These are phyloP conservation scores for Saccharomycopsis fibuligera DNA, from an alignment of 805 yeast species.

Conservation along the genomic window DNA sequence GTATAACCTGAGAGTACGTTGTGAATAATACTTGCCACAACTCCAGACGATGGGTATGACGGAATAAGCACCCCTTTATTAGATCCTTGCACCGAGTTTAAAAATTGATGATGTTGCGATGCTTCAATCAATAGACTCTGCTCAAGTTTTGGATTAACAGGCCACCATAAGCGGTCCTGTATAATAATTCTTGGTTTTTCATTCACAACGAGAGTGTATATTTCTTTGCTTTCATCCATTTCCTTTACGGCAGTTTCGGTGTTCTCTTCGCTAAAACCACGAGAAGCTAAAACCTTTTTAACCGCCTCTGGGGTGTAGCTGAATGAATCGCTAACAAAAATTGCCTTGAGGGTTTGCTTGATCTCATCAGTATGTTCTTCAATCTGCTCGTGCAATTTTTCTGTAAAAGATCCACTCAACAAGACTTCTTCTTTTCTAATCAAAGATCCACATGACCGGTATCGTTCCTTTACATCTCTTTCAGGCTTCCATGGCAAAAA, in stretches of 20 bases:
- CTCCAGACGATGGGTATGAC: slow-evolving; percentile 6
- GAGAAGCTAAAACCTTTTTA: slow-evolving; percentile 41
- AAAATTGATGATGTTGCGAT: slow-evolving; percentile 41
- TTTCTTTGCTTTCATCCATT: slow-evolving; percentile 47
- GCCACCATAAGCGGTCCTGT: slow-evolving; percentile 48
- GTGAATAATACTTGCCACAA: slow-evolving; percentile 1
- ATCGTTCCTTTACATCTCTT: too few species aligned
- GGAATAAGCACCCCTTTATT: slow-evolving; percentile 40
- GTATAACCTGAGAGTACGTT: background rate
- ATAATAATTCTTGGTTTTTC: slow-evolving; percentile 38
- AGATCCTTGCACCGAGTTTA: slow-evolving; percentile 36
- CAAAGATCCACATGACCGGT: too few species aligned
- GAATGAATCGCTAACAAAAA: slow-evolving; percentile 48
- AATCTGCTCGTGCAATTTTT: background rate
- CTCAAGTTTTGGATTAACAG: slow-evolving; percentile 26
- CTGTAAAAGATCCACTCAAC: slow-evolving; percentile 4
- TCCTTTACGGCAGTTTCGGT: slow-evolving; percentile 35
- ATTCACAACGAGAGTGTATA: slow-evolving; percentile 34
- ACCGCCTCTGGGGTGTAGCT: slow-evolving; percentile 43
- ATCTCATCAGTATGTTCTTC: background rate
- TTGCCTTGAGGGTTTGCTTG: slow-evolving; percentile 30
- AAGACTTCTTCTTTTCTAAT: slow-evolving; percentile 52
- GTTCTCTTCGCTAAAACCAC: slow-evolving; percentile 45
- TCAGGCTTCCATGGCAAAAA: too few species aligned
- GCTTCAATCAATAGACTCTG: slow-evolving; percentile 32